A percentile compares a stretch with the other conserved stretches of the same genome.
These are phyloP conservation scores for Zasmidium angulare DNA, from an alignment of 2,329 filamentous ascomycete genomes.

Conservation along the genomic window DNA sequence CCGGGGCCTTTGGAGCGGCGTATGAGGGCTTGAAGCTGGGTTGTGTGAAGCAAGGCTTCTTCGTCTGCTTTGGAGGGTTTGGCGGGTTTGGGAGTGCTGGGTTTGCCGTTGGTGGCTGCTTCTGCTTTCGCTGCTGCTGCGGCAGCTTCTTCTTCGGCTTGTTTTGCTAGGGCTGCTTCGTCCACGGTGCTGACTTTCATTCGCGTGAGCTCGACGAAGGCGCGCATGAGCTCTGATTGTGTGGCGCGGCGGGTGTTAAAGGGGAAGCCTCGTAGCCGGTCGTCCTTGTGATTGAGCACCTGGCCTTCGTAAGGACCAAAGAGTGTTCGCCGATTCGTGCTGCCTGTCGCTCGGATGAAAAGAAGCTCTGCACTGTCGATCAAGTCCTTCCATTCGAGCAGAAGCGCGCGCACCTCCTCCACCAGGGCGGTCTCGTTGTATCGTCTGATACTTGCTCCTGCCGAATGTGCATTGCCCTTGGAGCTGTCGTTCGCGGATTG, in stretches of 20 bases:
- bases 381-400: conserved; percentile 80
- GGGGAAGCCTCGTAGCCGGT: conserved; percentile 80
- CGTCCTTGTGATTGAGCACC: conserved; percentile 75
- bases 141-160: conserved; percentile 48
- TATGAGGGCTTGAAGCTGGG: conserved; percentile 83
- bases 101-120: conserved; percentile 44
- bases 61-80: conserved; percentile 83
- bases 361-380: conserved; percentile 82
- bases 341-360: conserved; percentile 86
- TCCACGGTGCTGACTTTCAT: conserved; percentile 81
- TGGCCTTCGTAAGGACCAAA: conserved; percentile 92
- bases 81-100: conserved; percentile 53
- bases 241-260: conserved; percentile 91
- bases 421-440: conserved; percentile 92
- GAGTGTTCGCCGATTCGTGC: conserved; percentile 79
- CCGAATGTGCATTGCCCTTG: conserved; percentile 93
- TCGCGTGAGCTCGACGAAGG: conserved; percentile 89
- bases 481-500: conserved; percentile 92
- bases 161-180: conserved; percentile 57
- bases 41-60: conserved; percentile 76
- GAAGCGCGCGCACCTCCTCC: conserved; percentile 79
- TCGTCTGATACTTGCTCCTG: conserved; percentile 81
- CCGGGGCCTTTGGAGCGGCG: conserved; percentile 87
- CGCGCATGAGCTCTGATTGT: conserved; percentile 89
- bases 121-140: conserved; percentile 41